phyloP scores from a whole-genome alignment of 345 rosid genomes.

The Schrenkiella parvula region DNA sequence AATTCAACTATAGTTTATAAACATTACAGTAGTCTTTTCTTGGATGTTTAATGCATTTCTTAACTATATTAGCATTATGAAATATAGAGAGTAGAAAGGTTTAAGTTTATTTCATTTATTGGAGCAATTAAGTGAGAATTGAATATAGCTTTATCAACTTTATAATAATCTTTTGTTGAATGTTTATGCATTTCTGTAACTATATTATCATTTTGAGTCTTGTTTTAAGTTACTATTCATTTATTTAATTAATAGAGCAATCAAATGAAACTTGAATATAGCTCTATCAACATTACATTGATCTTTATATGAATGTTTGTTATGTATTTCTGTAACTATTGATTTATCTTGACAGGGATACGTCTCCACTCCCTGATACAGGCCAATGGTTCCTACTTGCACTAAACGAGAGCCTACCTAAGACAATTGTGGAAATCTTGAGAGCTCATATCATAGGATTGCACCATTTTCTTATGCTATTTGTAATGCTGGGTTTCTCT shows the following conservation, averaged over 20 bases:
- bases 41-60: not conserved
- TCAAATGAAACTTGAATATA: not conserved
- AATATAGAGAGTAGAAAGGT: not conserved
- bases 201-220: not conserved
- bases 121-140: not conserved
- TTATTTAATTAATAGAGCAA: not conserved
- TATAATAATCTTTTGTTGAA: not conserved
- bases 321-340: not conserved
- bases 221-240: not conserved
- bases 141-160: not conserved
- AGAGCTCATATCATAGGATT: conserved; percentile 84
- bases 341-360: conserved; percentile 43
- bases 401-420: conserved; percentile 79
- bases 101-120: not conserved
- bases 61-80: not conserved
- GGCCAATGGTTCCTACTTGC: conserved; percentile 95
- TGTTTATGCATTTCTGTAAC: not conserved
- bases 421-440: conserved; percentile 54
- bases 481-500: conserved; percentile 87
- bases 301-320: not conserved
- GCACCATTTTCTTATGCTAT: conserved; percentile 85
- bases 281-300: not conserved
- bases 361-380: conserved; percentile 82
- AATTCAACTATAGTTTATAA: not conserved
- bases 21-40: not conserved